These are phyloP conservation scores for Lizonia empirigonia DNA, from an alignment of 2,329 filamentous ascomycete species.

Conservation along the genomic window DNA sequence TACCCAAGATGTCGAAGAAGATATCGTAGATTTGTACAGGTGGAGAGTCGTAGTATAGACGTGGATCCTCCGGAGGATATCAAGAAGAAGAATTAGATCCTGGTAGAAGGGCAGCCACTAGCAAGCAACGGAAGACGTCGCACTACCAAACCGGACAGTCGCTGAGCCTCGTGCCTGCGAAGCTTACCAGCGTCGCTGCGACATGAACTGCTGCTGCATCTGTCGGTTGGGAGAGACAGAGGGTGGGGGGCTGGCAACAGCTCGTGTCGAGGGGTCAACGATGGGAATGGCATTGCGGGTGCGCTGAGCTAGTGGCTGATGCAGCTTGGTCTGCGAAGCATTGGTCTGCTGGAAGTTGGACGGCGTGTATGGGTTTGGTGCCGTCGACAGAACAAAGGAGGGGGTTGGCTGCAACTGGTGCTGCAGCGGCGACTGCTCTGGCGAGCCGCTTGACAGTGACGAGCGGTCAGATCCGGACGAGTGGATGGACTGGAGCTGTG, in stretches of 20 bases:
- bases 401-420: constrained; percentile 76
- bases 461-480: constrained; percentile 90
- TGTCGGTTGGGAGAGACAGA: constrained; percentile 69
- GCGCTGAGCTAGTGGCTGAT: constrained; percentile 88
- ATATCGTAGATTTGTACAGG: constrained; percentile 52
- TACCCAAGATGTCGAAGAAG: constrained; percentile 49
- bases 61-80: constrained; percentile 50
- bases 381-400: constrained; percentile 71
- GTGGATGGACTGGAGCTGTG: constrained; percentile 86
- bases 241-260: constrained; percentile 86
- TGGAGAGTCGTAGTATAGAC: constrained; percentile 48
- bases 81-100: constrained; percentile 46
- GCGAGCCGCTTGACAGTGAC: constrained; percentile 91
- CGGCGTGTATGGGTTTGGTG: constrained; percentile 61
- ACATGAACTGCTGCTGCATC: constrained; percentile 60
- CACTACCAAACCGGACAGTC: constrained; percentile 42
- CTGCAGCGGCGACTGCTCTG: constrained; percentile 87
- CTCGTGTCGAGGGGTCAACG: constrained; percentile 91
- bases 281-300: constrained; percentile 96
- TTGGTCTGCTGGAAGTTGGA: constrained; percentile 64
- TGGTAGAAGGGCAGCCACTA: constrained; percentile 45
- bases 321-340: constrained; percentile 73
- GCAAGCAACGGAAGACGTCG: constrained; percentile 48
- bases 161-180: constrained; percentile 41
- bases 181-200: constrained; percentile 55